These are phyloP conservation scores for Barnettozyma siamensis DNA, from an alignment of 805 yeast genomes.

Conservation along the genomic window DNA sequence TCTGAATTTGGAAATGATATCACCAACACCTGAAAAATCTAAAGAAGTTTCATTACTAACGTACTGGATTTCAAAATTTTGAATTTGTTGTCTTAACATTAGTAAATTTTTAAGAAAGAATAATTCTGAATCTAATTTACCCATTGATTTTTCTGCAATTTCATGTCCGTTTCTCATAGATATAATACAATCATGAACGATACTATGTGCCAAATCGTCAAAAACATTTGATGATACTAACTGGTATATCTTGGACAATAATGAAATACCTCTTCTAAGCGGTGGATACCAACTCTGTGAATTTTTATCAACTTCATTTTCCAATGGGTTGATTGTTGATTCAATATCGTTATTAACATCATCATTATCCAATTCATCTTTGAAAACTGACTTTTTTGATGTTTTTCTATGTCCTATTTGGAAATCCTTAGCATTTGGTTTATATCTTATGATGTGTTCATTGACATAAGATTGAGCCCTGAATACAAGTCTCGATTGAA, in stretches of 20 bases:
- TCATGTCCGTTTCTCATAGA: conserved; percentile 54
- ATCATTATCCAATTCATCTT: conserved; percentile 5
- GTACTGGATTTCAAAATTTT: conserved; percentile 74
- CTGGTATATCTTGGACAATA: conserved; percentile 75
- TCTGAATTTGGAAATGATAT: conserved; percentile 40
- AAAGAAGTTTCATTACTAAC: conserved; percentile 65
- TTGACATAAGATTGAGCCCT: conserved; percentile 71
- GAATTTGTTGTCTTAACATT: conserved; percentile 61
- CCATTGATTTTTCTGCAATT: conserved; percentile 39
- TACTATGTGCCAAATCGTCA: conserved; percentile 83
- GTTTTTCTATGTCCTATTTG: conserved; percentile 44
- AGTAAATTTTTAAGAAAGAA: conserved; percentile 69
- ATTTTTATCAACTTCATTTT: neutral
- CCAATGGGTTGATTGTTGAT: conserved; percentile 1
- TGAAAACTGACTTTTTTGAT: conserved; percentile 2
- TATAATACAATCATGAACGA: conserved; percentile 69
- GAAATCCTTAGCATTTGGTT: conserved; percentile 64
- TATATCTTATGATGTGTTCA: conserved; percentile 58
- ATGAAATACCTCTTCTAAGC: conserved; percentile 56
- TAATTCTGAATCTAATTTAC: conserved; percentile 53
- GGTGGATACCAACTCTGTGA: conserved; percentile 62
- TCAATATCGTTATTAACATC: conserved; percentile 6
- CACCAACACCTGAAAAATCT: conserved; percentile 73
- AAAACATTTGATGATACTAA: conserved; percentile 71
- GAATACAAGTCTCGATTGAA: conserved; percentile 76